Percentiles rank a stretch among this genome's conserved stretches.
These are phyloP conservation scores for Xylariomycetidae sp. DNA, from an alignment of 2,329 filamentous ascomycete genomes.

Conservation along the genomic window DNA sequence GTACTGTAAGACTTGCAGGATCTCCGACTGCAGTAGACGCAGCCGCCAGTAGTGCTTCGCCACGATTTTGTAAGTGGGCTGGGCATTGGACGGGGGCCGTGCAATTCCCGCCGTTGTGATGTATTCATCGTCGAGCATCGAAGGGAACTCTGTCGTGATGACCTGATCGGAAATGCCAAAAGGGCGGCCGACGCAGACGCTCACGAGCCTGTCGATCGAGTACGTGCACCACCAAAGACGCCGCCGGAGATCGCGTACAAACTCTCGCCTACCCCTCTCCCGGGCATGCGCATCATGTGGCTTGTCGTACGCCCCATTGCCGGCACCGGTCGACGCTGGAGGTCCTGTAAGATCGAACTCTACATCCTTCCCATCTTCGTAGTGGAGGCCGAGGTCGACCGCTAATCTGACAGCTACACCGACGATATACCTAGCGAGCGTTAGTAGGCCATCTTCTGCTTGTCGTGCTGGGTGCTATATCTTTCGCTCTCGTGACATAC, in stretches of 20 bases:
- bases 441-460: too few relatives aligned
- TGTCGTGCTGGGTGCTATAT: too few relatives aligned
- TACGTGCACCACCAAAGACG: slow-evolving; percentile 97
- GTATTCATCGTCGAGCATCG: slow-evolving; percentile 77
- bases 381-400: slow-evolving; percentile 86
- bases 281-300: slow-evolving; percentile 31
- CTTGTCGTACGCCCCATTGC: slow-evolving; percentile 26
- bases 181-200: slow-evolving; percentile 85
- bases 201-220: slow-evolving; percentile 88
- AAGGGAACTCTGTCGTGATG: slow-evolving; percentile 92
- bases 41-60: slow-evolving; percentile 89
- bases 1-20: slow-evolving; percentile 87
- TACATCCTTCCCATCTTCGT: slow-evolving; percentile 72
- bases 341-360: slow-evolving; percentile 55
- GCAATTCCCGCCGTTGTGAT: slow-evolving; percentile 76
- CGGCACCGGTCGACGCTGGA: slow-evolving; percentile 30
- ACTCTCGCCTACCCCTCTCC: slow-evolving; percentile 67
- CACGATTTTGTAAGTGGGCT: slow-evolving; percentile 83
- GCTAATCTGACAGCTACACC: slow-evolving; percentile 87
- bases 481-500: slow-evolving; percentile 37
- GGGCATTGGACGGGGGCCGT: slow-evolving; percentile 48
- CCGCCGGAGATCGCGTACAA: slow-evolving; percentile 77
- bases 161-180: slow-evolving; percentile 96
- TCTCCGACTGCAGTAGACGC: slow-evolving; percentile 85
- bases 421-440: slow-evolving; percentile 67